Conservation (phyloP, 192 early-diverging fungal species). For the Entrophospora sp. region DNA sequence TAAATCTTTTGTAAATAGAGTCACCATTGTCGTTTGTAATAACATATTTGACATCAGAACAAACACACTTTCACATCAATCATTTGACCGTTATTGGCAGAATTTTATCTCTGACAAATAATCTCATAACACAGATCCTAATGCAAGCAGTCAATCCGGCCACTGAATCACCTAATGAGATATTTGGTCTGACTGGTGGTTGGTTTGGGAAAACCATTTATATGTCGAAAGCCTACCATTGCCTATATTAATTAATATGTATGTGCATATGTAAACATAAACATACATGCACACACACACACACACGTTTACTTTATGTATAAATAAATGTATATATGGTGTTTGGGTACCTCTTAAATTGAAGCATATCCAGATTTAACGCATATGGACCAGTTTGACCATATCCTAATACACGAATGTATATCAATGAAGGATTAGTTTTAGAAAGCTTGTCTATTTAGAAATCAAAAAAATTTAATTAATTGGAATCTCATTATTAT, state of each 20-base stretch:
- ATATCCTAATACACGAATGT: constrained; percentile 42
- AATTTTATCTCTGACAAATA: constrained; percentile 30
- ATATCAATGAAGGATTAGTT: constrained; percentile 34
- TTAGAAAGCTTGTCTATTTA: constrained; percentile 30
- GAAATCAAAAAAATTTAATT: not conserved
- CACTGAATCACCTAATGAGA: constrained; percentile 41
- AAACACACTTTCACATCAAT: constrained; percentile 27
- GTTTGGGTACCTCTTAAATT: constrained; percentile 33
- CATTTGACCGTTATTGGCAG: not conserved
- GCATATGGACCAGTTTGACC: constrained; percentile 44
- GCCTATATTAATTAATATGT: constrained; percentile 18
- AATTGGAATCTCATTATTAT: too few species aligned
- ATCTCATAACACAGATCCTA: constrained; percentile 31
- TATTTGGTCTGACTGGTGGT: constrained; percentile 42
- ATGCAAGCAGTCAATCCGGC: constrained; percentile 40
- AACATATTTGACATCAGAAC: constrained; percentile 37
- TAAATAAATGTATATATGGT: not conserved
- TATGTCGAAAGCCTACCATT: constrained; percentile 34
- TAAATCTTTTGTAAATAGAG: constrained; percentile 38
- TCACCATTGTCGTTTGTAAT: constrained; percentile 47
- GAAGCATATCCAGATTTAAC: constrained; percentile 38
- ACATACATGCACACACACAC: not conserved
- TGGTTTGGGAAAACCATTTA: constrained; percentile 33
- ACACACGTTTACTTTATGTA: too few species aligned
- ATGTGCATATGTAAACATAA: too few species aligned